Evolutionary conservation across 129 eudicot genomes (phyloP), one percentile per base, ranked within the genome.

Genomic region (Chrysanthemum seticuspe): DNA sequence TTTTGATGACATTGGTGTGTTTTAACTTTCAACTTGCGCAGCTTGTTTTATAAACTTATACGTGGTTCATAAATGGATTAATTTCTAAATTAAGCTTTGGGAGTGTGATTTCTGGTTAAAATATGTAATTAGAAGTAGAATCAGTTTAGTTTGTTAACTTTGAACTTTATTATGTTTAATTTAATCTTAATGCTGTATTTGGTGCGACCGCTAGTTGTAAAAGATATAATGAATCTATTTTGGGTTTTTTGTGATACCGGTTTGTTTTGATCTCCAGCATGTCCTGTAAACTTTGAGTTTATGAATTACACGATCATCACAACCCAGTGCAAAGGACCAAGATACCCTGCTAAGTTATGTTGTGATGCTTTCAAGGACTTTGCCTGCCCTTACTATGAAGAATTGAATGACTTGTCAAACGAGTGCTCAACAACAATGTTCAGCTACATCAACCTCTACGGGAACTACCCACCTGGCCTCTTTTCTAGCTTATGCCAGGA

Each of bases 321-420:
- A 10, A 84, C 88, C 79, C 78, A 61, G 52, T 89, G 96, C 92
- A 84, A 84, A 63, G 96, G 92, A 48, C 96, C 96, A 13, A 71
- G 19, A 50, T 89, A 82, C 81, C 79, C 84, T 10, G 74, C 90
- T 10, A 36, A 83, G 0, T 60, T 69, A 56, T 89, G 96, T 69
- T 89, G 96, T 65, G 59, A 62, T 14, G 86, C 96, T 50, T 80
- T 86, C 15, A 84, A 80, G 73, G 90, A 84, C n/a, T 80, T 89
- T 54, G 92, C 92, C n/a, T 89, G 96, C 82, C 96, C 92, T 11
- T 83, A 79, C 52, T 13, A 78, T 0, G 85, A 78, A 0, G 55
- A 87, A 8, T 44, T 89, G 55, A 85, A 87, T 25, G 96, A 89
- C 49, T n/a, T 65, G 40, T 55, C 77, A 16, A 89, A 82, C n/a